phyloP scores from a whole-genome alignment of 495 filamentous ascomycete species.

The Neurospora hispaniola region DNA sequence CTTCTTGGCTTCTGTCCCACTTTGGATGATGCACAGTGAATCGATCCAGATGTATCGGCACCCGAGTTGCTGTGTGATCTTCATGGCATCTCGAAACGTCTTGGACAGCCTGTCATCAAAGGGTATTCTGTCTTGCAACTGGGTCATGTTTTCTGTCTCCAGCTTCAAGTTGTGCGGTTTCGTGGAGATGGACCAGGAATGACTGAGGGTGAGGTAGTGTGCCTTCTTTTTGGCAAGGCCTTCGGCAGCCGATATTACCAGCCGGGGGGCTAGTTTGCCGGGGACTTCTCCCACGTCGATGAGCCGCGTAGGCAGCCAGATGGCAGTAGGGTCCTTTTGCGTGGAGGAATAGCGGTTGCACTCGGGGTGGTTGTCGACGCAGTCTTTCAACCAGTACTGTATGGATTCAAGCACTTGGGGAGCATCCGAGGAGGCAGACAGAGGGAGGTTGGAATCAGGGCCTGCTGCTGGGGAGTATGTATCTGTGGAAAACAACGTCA shows the following conservation, averaged over 20 bases:
- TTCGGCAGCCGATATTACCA: not conserved
- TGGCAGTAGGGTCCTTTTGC: not conserved
- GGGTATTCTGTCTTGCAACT: not conserved
- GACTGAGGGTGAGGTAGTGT: not conserved
- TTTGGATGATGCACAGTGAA: conserved; percentile 5
- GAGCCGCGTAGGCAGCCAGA: not conserved
- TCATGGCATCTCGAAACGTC: not conserved
- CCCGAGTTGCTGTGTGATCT: not conserved
- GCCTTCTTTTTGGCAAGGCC: not conserved
- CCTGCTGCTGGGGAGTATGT: not conserved
- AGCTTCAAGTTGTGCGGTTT: not conserved
- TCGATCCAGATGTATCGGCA: not conserved
- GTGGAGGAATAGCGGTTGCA: not conserved
- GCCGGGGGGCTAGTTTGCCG: not conserved
- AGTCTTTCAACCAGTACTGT: not conserved
- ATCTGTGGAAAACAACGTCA: not conserved
- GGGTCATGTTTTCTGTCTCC: not conserved
- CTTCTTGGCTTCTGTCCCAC: not conserved
- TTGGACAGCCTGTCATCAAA: not conserved
- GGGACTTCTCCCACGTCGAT: not conserved
- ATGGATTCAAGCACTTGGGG: not conserved
- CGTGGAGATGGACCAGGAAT: not conserved
- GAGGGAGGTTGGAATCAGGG: not conserved
- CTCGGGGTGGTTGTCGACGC: not conserved
- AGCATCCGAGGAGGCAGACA: not conserved